These are phyloP conservation scores for Pulveroboletus sp. DNA, from an alignment of 768 basidiomycete genomes.

Conservation along the genomic window DNA sequence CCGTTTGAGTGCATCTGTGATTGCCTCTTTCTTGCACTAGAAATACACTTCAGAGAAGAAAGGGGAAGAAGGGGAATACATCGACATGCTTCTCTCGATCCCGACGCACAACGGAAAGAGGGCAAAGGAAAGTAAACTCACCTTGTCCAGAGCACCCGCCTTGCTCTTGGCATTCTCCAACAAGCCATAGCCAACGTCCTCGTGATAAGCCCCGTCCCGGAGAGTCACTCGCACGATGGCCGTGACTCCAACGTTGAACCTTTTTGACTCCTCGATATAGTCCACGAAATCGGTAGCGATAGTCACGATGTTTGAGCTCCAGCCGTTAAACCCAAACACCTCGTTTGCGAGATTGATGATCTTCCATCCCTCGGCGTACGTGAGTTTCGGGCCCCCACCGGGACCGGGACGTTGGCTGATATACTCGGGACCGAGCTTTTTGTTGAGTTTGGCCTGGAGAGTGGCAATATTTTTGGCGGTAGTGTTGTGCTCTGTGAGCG, in stretches of 20 bases:
- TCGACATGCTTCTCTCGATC: constrained; percentile 2
- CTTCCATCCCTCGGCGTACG: constrained; percentile 97
- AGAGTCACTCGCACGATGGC: constrained; percentile 86
- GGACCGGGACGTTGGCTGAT: constrained; percentile 87
- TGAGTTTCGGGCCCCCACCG: constrained; percentile 80
- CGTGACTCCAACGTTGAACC: constrained; percentile 71
- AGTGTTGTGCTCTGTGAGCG: constrained; percentile 56
- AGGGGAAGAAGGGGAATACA: not conserved
- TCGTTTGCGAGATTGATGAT: constrained; percentile 98
- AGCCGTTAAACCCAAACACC: constrained; percentile 96
- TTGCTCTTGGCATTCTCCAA: constrained; percentile 84
- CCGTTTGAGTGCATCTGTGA: constrained; percentile 92
- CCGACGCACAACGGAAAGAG: not conserved
- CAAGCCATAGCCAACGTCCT: constrained; percentile 90
- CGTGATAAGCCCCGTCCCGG: constrained; percentile 83
- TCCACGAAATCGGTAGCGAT: constrained; percentile 80
- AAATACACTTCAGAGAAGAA: not conserved
- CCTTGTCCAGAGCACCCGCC: constrained; percentile 87
- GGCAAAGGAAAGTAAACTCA: constrained; percentile 33
- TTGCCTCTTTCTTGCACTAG: constrained; percentile 97
- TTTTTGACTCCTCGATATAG: constrained; percentile 56
- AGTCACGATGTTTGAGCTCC: constrained; percentile 77
- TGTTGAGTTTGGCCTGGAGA: constrained; percentile 77
- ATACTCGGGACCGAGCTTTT: constrained; percentile 91
- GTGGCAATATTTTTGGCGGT: constrained; percentile 51